These are phyloP conservation scores for Ogataea degrootiae DNA, from an alignment of 805 yeast species.

Conservation along the genomic window DNA sequence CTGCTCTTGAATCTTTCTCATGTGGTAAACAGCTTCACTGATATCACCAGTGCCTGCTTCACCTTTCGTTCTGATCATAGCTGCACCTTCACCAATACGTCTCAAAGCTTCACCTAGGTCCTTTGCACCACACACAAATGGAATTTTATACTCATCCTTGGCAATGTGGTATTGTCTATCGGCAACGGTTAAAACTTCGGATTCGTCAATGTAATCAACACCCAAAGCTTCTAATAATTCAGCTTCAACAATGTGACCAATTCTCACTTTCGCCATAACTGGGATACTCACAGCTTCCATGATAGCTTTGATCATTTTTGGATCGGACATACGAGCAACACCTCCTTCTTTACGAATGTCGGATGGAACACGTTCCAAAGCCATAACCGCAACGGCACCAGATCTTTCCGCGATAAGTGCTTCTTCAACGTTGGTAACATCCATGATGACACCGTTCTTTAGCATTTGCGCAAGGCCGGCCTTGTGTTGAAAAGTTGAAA, in stretches of 20 bases:
- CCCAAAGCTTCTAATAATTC: conserved; percentile 68
- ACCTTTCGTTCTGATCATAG: conserved; percentile 83
- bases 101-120: conserved; percentile 79
- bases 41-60: conserved; percentile 90
- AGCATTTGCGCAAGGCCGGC: conserved; percentile 84
- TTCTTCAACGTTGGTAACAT: conserved; percentile 75
- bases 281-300: conserved; percentile 68
- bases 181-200: conserved; percentile 81
- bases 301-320: conserved; percentile 69
- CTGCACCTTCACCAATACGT: conserved; percentile 77
- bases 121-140: conserved; percentile 82
- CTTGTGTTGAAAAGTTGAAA: conserved; percentile 46
- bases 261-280: conserved; percentile 83
- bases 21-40: conserved; percentile 76
- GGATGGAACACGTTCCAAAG: conserved; percentile 79
- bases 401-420: conserved; percentile 77
- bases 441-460: conserved; percentile 73
- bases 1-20: conserved; percentile 53
- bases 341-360: conserved; percentile 80
- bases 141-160: conserved; percentile 58
- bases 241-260: conserved; percentile 81
- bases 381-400: conserved; percentile 90
- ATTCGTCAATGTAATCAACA: conserved; percentile 78
- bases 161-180: conserved; percentile 62
- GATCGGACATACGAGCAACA: conserved; percentile 85